Conservation (phyloP, 306 rosid genomes). For the Malus asiatica region DNA sequence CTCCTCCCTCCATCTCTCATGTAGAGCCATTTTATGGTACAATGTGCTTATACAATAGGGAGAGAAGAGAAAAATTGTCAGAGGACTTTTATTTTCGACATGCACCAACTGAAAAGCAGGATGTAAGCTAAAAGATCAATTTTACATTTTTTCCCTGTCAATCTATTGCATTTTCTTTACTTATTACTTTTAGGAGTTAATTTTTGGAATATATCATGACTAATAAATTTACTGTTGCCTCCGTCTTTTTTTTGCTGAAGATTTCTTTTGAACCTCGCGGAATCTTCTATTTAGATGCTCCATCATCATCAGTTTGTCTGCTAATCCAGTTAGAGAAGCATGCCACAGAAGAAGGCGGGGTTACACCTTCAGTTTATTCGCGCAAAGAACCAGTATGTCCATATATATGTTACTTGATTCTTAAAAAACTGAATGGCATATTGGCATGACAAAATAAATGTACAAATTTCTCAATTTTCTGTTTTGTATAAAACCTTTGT, state of each 20-base stretch:
- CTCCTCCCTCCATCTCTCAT: constrained; percentile 12
- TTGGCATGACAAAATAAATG: not conserved
- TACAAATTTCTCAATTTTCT: not conserved
- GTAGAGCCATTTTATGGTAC: constrained; percentile 96
- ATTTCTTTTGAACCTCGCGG: constrained; percentile 55
- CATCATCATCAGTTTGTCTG: constrained; percentile 90
- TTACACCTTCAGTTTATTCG: constrained; percentile 84
- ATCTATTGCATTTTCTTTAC: not conserved
- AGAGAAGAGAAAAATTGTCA: constrained; percentile 90
- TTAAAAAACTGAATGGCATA: not conserved
- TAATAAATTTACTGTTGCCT: constrained; percentile 11
- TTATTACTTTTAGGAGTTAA: not conserved
- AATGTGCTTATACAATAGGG: constrained; percentile 94
- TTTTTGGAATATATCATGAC: not conserved
- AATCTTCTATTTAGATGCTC: constrained; percentile 82
- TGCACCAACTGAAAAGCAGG: constrained; percentile 62
- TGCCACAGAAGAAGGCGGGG: constrained; percentile 96
- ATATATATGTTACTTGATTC: constrained; percentile 3
- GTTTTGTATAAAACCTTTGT: not conserved
- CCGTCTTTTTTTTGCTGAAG: constrained; percentile 38
- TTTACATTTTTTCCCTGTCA: not conserved
- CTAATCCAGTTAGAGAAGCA: constrained; percentile 96
- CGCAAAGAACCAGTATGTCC: constrained; percentile 90
- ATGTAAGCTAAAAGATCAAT: constrained; percentile 44
- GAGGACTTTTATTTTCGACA: constrained; percentile 84